phyloP scores from a whole-genome alignment of 2,329 filamentous ascomycete genomes.

The Xylaria sp. region DNA sequence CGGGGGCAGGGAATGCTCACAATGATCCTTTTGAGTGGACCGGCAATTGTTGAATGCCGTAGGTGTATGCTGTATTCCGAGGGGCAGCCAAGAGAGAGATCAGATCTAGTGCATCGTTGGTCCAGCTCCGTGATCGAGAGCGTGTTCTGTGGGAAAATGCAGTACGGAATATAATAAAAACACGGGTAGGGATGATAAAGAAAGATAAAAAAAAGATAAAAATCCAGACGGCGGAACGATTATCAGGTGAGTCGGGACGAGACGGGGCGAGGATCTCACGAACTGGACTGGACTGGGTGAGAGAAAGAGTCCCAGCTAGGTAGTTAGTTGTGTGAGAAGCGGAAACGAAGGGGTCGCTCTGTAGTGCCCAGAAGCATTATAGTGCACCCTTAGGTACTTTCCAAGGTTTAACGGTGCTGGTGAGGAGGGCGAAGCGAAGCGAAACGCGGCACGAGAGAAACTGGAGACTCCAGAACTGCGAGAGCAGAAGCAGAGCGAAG shows the following conservation, averaged over 20 bases:
- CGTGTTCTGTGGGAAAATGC: not conserved
- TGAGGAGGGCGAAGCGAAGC: not conserved
- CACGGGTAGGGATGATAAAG: not conserved
- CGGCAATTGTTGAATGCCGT: not conserved
- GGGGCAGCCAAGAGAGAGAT: conserved; percentile 9
- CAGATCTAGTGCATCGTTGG: conserved; percentile 8
- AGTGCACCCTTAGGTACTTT: not conserved
- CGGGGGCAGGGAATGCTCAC: conserved; percentile 8
- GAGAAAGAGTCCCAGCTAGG: no score
- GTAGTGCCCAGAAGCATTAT: not conserved
- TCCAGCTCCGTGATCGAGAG: conserved; percentile 14
- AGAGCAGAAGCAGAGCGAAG: no score
- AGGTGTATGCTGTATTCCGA: not conserved
- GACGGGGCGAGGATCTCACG: conserved; percentile 6
- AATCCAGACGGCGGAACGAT: conserved; percentile 11
- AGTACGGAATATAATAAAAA: not conserved
- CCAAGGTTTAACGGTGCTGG: not conserved
- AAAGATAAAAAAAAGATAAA: not conserved
- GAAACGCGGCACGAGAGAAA: no score
- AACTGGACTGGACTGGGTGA: conserved; percentile 1
- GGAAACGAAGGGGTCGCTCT: not conserved
- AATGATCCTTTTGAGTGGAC: conserved; percentile 7
- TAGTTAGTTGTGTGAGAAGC: not conserved
- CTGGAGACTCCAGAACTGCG: no score
- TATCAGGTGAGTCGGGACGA: conserved; percentile 15